Conservation (phyloP, 768 basidiomycete species). For the Termitomyces sp. region DNA sequence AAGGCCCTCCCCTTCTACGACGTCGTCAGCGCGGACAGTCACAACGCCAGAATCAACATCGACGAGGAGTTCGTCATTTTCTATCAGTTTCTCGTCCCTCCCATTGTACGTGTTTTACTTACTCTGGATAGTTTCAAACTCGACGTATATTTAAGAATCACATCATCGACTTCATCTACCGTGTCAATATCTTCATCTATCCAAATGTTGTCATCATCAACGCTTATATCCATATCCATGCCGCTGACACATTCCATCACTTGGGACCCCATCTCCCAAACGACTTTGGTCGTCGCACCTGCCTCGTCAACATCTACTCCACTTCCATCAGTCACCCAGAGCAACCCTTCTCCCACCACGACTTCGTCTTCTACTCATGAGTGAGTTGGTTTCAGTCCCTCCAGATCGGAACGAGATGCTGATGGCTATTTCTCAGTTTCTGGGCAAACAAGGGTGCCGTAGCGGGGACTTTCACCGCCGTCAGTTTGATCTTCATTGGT, state of each 20-base stretch:
- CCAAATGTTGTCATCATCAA: not conserved
- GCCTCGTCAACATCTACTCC: not conserved
- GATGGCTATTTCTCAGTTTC: slow-evolving; percentile 20
- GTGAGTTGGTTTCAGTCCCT: not conserved
- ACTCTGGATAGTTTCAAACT: not conserved
- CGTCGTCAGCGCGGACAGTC: not conserved
- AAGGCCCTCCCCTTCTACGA: not conserved
- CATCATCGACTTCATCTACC: not conserved
- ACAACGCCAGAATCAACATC: not conserved
- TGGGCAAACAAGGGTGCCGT: slow-evolving; percentile 32
- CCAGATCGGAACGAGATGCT: not conserved
- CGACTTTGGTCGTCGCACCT: not conserved
- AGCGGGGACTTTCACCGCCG: slow-evolving; percentile 27
- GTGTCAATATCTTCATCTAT: not conserved
- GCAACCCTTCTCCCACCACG: not conserved
- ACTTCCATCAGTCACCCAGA: not conserved
- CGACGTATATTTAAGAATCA: not conserved
- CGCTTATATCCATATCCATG: not conserved
- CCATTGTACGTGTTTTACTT: not conserved
- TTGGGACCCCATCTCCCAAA: not conserved
- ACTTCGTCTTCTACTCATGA: slow-evolving; percentile 11
- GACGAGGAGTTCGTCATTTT: not conserved
- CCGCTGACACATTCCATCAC: not conserved
- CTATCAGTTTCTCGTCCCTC: not conserved
- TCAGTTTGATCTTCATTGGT: slow-evolving; percentile 21